These are phyloP conservation scores for Verticillium nubilum DNA, from an alignment of 2,329 filamentous ascomycete genomes.

Conservation along the genomic window DNA sequence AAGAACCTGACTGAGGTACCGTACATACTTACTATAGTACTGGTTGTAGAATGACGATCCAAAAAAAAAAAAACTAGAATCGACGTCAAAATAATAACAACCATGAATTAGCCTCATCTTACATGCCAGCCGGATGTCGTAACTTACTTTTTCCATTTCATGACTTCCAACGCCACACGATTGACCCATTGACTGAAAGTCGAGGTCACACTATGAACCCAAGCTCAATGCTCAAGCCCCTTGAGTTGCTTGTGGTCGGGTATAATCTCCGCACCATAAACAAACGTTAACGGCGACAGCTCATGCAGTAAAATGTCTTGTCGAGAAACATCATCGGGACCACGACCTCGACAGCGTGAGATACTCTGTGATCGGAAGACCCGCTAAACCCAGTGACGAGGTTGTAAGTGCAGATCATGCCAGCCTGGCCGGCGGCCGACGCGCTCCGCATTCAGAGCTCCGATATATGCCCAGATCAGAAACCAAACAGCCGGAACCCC, in stretches of 20 bases:
- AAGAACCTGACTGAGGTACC: no score
- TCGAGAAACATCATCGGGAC: constrained; percentile 29
- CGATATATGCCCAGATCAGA: constrained; percentile 4
- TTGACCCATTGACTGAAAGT: constrained; percentile 18
- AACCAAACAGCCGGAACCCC: constrained; percentile 3
- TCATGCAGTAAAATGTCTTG: constrained; percentile 5
- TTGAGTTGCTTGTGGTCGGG: not conserved
- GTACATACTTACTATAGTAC: no score
- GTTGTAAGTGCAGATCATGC: constrained; percentile 1
- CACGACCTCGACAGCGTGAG: constrained; percentile 7
- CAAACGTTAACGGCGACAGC: not conserved
- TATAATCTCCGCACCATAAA: not conserved
- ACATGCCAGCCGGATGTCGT: no score
- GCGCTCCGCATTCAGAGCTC: constrained; percentile 4
- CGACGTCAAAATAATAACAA: no score
- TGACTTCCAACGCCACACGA: constrained; percentile 15
- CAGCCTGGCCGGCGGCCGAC: constrained; percentile 1
- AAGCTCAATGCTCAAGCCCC: constrained; percentile 1
- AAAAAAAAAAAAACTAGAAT: no score
- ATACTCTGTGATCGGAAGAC: constrained; percentile 8
- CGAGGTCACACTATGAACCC: constrained; percentile 6
- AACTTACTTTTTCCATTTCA: constrained; percentile 17
- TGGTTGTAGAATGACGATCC: no score
- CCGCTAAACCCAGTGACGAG: constrained; percentile 6
- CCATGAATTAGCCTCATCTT: no score